Base-by-base conservation (phyloP, 371 early-diverging fungal species). In the Lichtheimia ornata region DNA sequence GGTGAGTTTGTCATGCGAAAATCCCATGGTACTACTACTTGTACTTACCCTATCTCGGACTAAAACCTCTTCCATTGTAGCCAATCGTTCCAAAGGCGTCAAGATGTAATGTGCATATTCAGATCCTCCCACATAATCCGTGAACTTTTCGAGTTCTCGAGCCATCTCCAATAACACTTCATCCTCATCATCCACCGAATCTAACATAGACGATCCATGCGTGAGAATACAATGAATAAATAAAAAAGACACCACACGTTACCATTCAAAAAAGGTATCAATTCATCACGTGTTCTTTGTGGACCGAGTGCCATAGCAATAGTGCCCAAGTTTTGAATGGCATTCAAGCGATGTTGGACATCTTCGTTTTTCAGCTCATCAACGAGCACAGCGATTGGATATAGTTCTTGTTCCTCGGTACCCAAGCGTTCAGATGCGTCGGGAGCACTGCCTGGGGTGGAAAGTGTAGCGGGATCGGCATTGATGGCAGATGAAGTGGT, bases 291-390 rank as follows among this genome's bases (percentile, higher is more conserved):
- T 50, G 99, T 92, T 59, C 97, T 88, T 73, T 97, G 95, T 40
- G 93, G 93, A 15, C 99, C 99, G 47, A 98, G 83, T 22, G 98
- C 99, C 61, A 95, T 85, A 17, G 98, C 98, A 66, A 98, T 97
- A 59, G 97, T 95, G 47, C 90, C 83, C 57, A 98, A 84, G 51
- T 96, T 89, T 66, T 89, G 82, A 76, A 98, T 95, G 58, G 98
- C 97, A 66, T 94, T 94, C 43, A 98, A 82, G 42, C 99, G 89
- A 76, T 95, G 84, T 40, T 91, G 83, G 43, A 95, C 89, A 73
- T 96, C 97, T 67, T 98, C 99, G 73, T 95, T 95, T 79, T 97
- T 97, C 58, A 98, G 87, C 73, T 97, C 99, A 82, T 98, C 99
- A 55, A 95, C 91, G 53, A 96, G 76, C 5, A 97, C 91, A 43